Percentiles rank a stretch among this genome's conserved stretches.
Conservation (phyloP, 805 yeast genomes). For the Yarrowia sp. region DNA sequence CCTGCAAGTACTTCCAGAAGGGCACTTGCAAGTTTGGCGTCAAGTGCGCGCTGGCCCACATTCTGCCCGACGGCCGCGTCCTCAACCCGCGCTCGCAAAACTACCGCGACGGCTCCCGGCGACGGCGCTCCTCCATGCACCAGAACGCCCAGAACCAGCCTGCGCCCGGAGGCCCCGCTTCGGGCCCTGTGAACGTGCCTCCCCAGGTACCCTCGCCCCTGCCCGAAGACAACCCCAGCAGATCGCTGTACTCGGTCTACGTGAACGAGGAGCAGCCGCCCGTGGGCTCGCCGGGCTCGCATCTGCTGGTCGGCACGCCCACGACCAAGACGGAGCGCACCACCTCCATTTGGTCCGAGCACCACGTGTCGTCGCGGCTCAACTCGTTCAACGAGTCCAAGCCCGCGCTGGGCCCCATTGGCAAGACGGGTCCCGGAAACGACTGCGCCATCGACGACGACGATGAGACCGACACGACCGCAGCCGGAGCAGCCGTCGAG, state of each 20-base stretch:
- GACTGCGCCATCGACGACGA: slow-evolving; percentile 44
- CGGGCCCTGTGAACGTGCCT: slow-evolving; percentile 18
- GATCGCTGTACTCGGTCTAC: slow-evolving; percentile 24
- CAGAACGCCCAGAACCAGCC: slow-evolving; percentile 8
- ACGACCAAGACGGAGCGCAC: slow-evolving; percentile 17
- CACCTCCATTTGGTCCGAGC: slow-evolving; percentile 31
- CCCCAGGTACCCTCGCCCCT: slow-evolving; percentile 20
- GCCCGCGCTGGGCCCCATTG: slow-evolving; percentile 6
- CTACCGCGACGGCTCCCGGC: slow-evolving; percentile 1
- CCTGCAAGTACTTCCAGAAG: slow-evolving; percentile 90
- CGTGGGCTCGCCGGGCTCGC: slow-evolving; percentile 2
- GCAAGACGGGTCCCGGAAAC: slow-evolving; percentile 27
- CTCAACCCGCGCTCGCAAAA: slow-evolving; percentile 46
- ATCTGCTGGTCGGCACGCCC: slow-evolving; percentile 14
- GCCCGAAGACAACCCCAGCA: slow-evolving; percentile 21
- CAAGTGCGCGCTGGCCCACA: slow-evolving; percentile 92
- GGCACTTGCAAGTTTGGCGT: slow-evolving; percentile 97
- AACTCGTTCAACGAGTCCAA: slow-evolving; percentile 19
- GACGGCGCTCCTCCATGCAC: slow-evolving; percentile 27
- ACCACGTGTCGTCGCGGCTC: slow-evolving; percentile 25
- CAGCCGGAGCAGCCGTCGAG: slow-evolving; percentile 35
- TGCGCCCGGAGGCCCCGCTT: slow-evolving; percentile 22
- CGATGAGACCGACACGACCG: slow-evolving; percentile 43
- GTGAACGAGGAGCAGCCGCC: slow-evolving; percentile 16
- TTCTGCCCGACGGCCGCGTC: slow-evolving; percentile 82